phyloP scores from a whole-genome alignment of 1,284 basidiomycete species.

The Melampsora americana region DNA sequence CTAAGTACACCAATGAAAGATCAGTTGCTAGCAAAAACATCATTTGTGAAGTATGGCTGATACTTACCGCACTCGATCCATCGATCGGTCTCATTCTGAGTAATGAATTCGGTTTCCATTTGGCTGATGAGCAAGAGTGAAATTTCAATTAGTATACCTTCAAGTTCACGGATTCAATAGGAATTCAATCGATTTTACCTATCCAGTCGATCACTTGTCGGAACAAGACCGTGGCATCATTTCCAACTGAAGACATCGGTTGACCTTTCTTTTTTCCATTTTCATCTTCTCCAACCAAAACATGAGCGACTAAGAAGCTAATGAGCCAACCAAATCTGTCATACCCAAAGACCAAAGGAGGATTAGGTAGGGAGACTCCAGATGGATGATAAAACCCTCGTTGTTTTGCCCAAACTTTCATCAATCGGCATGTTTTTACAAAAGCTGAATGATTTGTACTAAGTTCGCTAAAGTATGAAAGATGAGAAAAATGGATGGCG shows the following conservation, averaged over 20 bases:
- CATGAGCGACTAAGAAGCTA: constrained; percentile 37
- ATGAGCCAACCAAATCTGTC: constrained; percentile 40
- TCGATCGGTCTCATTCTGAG: constrained; percentile 27
- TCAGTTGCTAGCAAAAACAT: background rate
- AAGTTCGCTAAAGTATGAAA: constrained; percentile 26
- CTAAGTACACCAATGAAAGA: background rate
- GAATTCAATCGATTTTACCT: constrained; percentile 7
- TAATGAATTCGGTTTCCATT: constrained; percentile 33
- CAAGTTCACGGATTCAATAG: background rate
- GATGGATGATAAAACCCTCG: constrained; percentile 23
- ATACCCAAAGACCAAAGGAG: constrained; percentile 19
- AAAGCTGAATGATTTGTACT: constrained; percentile 29
- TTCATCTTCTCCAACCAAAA: constrained; percentile 31
- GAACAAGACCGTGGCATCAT: constrained; percentile 23
- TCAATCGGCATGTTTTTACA: constrained; percentile 27
- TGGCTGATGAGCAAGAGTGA: background rate
- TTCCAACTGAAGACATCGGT: constrained; percentile 7
- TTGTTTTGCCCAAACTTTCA: constrained; percentile 32
- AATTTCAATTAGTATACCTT: background rate
- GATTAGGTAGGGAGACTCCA: background rate
- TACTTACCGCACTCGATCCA: constrained; percentile 24
- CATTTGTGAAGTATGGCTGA: background rate
- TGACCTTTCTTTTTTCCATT: constrained; percentile 4
- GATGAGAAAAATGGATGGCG: constrained; percentile 22
- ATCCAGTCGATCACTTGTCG: constrained; percentile 42